These are phyloP conservation scores for Lentinula sp. DNA, from an alignment of 768 basidiomycete genomes.

Conservation along the genomic window DNA sequence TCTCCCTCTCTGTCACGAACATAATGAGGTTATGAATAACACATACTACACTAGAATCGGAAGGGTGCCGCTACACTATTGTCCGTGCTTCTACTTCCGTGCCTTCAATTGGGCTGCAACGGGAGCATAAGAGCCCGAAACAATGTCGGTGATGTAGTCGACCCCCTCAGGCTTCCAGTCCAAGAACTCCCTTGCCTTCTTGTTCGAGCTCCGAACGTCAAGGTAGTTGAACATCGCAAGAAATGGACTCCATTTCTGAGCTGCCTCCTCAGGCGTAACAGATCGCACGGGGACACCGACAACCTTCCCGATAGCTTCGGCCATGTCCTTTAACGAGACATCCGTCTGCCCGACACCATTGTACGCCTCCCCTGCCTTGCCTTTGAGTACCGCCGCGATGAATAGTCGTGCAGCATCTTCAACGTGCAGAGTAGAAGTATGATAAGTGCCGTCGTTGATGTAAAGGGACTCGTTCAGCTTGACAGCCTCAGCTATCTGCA, in stretches of 20 bases:
- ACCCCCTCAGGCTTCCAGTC: neutral
- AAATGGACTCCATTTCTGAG: neutral
- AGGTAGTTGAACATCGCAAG: neutral
- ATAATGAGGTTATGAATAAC: no score
- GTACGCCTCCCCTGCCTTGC: neutral
- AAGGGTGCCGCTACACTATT: no score
- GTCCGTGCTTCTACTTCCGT: neutral
- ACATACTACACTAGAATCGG: no score
- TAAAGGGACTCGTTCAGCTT: neutral
- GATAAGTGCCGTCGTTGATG: neutral
- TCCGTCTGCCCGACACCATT: neutral
- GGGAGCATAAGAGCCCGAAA: neutral
- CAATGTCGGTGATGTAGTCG: neutral
- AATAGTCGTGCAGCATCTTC: neutral
- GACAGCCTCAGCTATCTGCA: neutral
- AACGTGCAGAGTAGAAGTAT: neutral
- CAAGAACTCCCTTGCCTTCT: neutral
- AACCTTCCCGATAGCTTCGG: neutral
- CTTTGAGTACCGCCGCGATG: neutral
- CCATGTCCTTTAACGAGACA: neutral
- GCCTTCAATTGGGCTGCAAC: neutral
- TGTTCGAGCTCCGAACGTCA: neutral
- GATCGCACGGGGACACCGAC: neutral
- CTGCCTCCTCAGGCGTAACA: neutral
- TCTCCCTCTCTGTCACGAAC: no score